Evolutionary conservation across 2,329 filamentous ascomycete species (phyloP), one percentile per base, ranked within the genome.

Genomic region (Sarocladium kiliense): DNA sequence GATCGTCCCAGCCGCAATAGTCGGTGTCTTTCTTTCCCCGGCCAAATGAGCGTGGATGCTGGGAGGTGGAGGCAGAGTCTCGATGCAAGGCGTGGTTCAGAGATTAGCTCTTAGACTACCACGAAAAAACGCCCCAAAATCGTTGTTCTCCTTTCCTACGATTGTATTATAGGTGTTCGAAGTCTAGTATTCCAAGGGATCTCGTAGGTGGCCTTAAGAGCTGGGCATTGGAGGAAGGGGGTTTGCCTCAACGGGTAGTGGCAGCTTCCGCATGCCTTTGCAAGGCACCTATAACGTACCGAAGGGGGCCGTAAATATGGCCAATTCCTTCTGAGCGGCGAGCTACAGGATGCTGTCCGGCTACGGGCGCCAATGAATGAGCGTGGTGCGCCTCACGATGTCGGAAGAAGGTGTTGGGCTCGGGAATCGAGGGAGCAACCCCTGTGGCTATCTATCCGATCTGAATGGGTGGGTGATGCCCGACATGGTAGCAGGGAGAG

Each of bases 361-460:
- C 27, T 30, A 14, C 10, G 30, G 12, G 30, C 5, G 11, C 30
- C 47, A 51, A 34, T 51, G n/a, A 16, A 3, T 19, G 47, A 25
- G n/a, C 3, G n/a, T 10, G 26, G 26, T 4, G 36, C 26, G 47
- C 47, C 47, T 51, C 47, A 51, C 47, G 47, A 51, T 51, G 21
- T 34, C 27, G n/a, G 27, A 14, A 34, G 30, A 26, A 12, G 23
- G n/a, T 36, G 47, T 36, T 51, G 27, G 47, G 27, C 27, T 36
- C 47, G 47, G 47, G 47, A 36, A 51, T 51, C 47, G 47, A 51
- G 47, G 12, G 25, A 34, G 27, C 21, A 18, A 51, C 47, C 47
- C 47, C 47, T 51, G 47, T 34, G 47, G 30, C 47, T 36, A 51
- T 51, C 47, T 51, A 51, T 51, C 47, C 47, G 47, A 51, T 51